Percentiles rank a stretch among this genome's conserved stretches.
phyloP scores from a whole-genome alignment of 148 eudicot genomes.

The Heliosperma pusillum region DNA sequence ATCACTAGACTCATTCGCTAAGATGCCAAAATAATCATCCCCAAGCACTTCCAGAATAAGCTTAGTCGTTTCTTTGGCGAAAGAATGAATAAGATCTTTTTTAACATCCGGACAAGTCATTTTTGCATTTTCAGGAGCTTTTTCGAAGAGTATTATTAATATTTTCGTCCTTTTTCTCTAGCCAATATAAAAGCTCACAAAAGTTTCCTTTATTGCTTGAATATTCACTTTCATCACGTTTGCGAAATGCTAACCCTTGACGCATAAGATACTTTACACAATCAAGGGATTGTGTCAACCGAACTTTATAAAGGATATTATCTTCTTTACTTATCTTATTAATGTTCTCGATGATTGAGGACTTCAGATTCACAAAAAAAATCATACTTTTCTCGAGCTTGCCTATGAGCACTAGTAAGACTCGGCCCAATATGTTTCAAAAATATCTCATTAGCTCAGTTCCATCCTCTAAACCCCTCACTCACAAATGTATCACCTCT shows the following conservation, averaged over 20 bases:
- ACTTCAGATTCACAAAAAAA: background rate
- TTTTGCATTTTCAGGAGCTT: background rate
- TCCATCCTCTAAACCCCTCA: too few relatives aligned
- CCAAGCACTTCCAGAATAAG: slow-evolving; percentile 12
- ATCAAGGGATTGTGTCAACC: too few relatives aligned
- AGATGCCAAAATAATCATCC: slow-evolving; percentile 9
- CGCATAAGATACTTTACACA: background rate
- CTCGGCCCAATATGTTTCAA: background rate
- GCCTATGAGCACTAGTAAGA: background rate
- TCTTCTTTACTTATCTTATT: too few relatives aligned
- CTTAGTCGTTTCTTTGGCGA: slow-evolving; percentile 10
- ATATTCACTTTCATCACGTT: slow-evolving; percentile 2
- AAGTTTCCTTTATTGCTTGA: slow-evolving; percentile 12
- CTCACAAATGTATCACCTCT: background rate
- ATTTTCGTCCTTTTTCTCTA: background rate
- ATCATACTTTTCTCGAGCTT: background rate
- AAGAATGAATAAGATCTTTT: slow-evolving; percentile 3
- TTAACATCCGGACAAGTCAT: background rate
- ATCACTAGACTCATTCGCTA: slow-evolving; percentile 15
- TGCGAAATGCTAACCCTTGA: slow-evolving; percentile 3
- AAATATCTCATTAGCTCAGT: background rate
- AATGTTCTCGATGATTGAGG: too few relatives aligned
- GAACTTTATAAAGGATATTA: too few relatives aligned
- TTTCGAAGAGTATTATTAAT: background rate
- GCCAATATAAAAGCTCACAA: slow-evolving; percentile 9